Percentiles rank a stretch among this genome's conserved stretches.
phyloP scores from a whole-genome alignment of 768 basidiomycete genomes.

The Stropharia rugosoannulata region DNA sequence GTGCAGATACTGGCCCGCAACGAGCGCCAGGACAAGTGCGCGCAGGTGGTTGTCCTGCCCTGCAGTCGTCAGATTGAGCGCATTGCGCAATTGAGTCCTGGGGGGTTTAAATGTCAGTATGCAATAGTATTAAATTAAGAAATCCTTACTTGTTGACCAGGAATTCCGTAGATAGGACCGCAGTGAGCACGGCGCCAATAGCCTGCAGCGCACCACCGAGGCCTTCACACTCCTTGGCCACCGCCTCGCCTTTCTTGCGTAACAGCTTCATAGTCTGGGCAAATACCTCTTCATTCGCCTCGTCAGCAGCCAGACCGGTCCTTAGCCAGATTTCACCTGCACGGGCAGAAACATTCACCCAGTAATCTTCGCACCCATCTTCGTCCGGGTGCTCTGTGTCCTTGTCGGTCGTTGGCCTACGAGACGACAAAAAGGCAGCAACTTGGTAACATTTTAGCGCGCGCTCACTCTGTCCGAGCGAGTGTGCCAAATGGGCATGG shows the following conservation, averaged over 20 bases:
- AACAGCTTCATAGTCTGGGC: conserved; percentile 28
- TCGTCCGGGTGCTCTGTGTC: conserved; percentile 5
- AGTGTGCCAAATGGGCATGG: conserved; percentile 75
- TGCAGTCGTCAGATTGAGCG: conserved; percentile 54
- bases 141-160: conserved; percentile 57
- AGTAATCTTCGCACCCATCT: conserved; percentile 29
- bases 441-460: conserved; percentile 65
- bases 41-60: conserved; percentile 74
- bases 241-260: conserved; percentile 30
- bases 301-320: conserved; percentile 23
- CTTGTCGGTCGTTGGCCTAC: neutral
- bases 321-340: conserved; percentile 34
- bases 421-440: conserved; percentile 46
- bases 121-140: conserved; percentile 8
- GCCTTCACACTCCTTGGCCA: conserved; percentile 44
- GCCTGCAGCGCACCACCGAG: conserved; percentile 56
- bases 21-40: conserved; percentile 65
- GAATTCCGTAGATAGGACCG: conserved; percentile 54
- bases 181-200: conserved; percentile 54
- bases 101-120: conserved; percentile 5
- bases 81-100: conserved; percentile 59
- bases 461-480: conserved; percentile 48
- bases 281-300: conserved; percentile 13
- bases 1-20: conserved; percentile 69
- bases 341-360: conserved; percentile 31